phyloP scores from a whole-genome alignment of 2,329 filamentous ascomycete genomes.

The Neodidymelliopsis sp. region DNA sequence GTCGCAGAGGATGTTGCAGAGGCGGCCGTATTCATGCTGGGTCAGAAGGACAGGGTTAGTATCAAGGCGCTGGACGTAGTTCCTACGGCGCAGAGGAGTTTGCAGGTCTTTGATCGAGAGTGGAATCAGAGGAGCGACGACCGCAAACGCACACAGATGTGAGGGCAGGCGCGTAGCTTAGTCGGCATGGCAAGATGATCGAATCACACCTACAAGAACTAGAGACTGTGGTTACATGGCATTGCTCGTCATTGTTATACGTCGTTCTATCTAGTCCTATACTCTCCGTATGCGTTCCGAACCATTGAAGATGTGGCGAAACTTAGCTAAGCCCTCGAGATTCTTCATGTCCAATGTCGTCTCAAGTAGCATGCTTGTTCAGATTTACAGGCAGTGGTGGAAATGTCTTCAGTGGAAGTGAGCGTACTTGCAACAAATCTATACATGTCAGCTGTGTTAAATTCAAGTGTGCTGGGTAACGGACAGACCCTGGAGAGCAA shows the following conservation, averaged over 20 bases:
- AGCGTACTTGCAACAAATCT: too few relatives aligned
- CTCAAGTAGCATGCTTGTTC: neutral
- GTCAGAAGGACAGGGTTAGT: constrained; percentile 50
- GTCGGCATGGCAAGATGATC: too few relatives aligned
- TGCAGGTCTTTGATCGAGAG: constrained; percentile 48
- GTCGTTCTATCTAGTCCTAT: too few relatives aligned
- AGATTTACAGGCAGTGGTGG: too few relatives aligned
- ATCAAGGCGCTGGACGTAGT: constrained; percentile 59
- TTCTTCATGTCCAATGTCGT: neutral
- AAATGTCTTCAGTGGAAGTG: too few relatives aligned
- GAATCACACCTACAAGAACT: too few relatives aligned
- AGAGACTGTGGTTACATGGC: too few relatives aligned
- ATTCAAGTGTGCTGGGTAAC: neutral
- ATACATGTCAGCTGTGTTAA: too few relatives aligned
- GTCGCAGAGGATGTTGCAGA: constrained; percentile 55
- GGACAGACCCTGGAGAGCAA: neutral
- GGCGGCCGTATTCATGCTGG: constrained; percentile 54
- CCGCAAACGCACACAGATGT: constrained; percentile 10
- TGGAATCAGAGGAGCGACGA: constrained; percentile 50
- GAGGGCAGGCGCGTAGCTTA: too few relatives aligned
- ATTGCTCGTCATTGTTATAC: too few relatives aligned
- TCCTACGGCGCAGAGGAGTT: constrained; percentile 51
- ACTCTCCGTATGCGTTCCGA: too few relatives aligned
- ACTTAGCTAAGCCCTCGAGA: neutral
- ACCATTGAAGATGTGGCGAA: neutral